These are phyloP conservation scores for Leavenworthia alabamica DNA, from an alignment of 345 rosid genomes.

Conservation along the genomic window DNA sequence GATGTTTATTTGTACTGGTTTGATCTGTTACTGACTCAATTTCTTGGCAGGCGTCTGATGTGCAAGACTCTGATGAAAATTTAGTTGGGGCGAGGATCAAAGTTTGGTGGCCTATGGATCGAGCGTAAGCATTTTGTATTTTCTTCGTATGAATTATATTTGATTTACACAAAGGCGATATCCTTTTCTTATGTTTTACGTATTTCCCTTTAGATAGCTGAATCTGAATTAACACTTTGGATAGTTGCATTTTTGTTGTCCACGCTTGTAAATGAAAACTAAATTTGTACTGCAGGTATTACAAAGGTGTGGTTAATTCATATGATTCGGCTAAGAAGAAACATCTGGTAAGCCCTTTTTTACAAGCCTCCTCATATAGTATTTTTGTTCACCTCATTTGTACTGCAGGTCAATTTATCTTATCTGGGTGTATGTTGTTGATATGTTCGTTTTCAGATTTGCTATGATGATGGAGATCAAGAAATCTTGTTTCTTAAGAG, in stretches of 20 bases:
- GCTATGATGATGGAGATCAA: slow-evolving; percentile 71
- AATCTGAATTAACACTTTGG: slow-evolving; percentile 1
- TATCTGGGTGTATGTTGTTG: slow-evolving; percentile 2
- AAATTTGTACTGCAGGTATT: slow-evolving; percentile 48
- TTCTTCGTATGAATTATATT: not conserved
- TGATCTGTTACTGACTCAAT: slow-evolving; percentile 2
- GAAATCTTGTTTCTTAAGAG: slow-evolving; percentile 55
- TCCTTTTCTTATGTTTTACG: not conserved
- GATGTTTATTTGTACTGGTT: not conserved
- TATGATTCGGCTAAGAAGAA: slow-evolving; percentile 55
- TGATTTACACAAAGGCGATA: not conserved
- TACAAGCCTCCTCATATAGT: not conserved
- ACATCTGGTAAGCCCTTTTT: slow-evolving; percentile 56
- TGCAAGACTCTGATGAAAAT: slow-evolving; percentile 36
- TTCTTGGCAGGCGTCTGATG: slow-evolving; percentile 51
- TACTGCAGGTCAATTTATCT: slow-evolving; percentile 2
- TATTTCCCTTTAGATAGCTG: not conserved
- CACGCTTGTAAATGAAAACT: not conserved
- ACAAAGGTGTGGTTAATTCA: slow-evolving; percentile 55
- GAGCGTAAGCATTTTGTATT: slow-evolving; percentile 34
- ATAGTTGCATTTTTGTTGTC: not conserved
- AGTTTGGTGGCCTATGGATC: slow-evolving; percentile 97
- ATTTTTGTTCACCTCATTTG: not conserved
- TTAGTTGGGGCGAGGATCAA: slow-evolving; percentile 68
- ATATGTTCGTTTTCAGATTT: slow-evolving; percentile 40